Evolutionary conservation across 306 rosid genomes (phyloP).

Genomic region (Sophora flavescens): DNA sequence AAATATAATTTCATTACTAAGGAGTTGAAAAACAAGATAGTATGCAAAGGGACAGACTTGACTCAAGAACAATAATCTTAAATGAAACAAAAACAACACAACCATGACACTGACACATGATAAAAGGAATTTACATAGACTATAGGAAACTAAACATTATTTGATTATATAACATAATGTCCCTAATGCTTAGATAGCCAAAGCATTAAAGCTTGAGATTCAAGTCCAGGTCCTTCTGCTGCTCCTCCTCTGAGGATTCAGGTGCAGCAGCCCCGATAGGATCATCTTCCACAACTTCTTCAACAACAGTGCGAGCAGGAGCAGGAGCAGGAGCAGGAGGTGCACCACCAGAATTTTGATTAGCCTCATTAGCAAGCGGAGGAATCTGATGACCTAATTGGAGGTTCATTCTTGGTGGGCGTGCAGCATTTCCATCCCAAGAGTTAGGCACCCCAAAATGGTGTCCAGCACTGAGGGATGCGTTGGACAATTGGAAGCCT

Average conservation of each 20-base stretch:
- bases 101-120: background rate
- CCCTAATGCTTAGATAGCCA: background rate
- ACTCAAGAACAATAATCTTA: too few species aligned
- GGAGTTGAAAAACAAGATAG: background rate
- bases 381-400: background rate
- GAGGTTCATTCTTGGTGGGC: background rate
- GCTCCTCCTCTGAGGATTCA: background rate
- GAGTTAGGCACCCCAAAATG: background rate
- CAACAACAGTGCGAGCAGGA: background rate
- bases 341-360: background rate
- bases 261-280: background rate
- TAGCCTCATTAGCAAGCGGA: background rate
- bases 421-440: background rate
- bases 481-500: background rate
- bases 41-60: background rate
- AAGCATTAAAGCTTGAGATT: background rate
- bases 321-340: background rate
- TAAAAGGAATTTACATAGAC: background rate
- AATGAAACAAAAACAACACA: too few species aligned
- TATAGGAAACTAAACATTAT: background rate
- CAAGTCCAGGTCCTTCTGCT: background rate
- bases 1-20: background rate
- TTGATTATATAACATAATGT: background rate
- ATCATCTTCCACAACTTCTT: background rate
- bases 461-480: background rate